Evolutionary conservation across 257 asterid species (phyloP), one percentile per base, ranked within the genome.

Genomic region (Fraxinus americana): DNA sequence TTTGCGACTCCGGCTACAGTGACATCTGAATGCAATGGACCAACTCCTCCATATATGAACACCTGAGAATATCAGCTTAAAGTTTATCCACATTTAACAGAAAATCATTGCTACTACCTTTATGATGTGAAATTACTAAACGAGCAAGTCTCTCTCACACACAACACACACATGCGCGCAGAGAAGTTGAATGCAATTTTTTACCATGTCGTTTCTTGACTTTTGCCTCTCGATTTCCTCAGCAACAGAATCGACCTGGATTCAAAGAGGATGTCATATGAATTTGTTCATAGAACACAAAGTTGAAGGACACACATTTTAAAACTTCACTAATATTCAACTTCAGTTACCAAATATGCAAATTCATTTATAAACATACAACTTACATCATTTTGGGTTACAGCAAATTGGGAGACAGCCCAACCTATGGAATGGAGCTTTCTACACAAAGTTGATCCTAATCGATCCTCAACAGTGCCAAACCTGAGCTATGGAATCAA

Each of bases 401-500:
- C 87, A 70, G 92, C 78, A 77, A 83, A 78, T 76, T 91, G 92
- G 25, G 96, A 86, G 75, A 89, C 92, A 30, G 83, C 84, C 96
- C 97, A 93, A 43, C 98, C 96, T 73, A 92, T 83, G 34, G 97
- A 89, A 78, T 85, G 90, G 77, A 90, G 92, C 86, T 89, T 89
- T 67, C 57, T 81, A 78, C 90, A 87, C 87, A 93, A 77, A 68
- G 80, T 65, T 75, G 89, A 85, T 71, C 97, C 86, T 83, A 94
- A 78, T 72, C 68, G 86, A 83, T 92, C 96, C 92, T 92, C 95
- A 79, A 92, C 89, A 66, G 87, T 85, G 91, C 97, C 97, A 85
- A 86, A 94, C 91, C 98, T 94, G 97, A 94, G 98, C 98, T 94
- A 94, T 83, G 93, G 90, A 89, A 82, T 87, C 90, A 86, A 85